Base-by-base conservation (phyloP, 495 filamentous ascomycete genomes). In the Poronia punctata region DNA sequence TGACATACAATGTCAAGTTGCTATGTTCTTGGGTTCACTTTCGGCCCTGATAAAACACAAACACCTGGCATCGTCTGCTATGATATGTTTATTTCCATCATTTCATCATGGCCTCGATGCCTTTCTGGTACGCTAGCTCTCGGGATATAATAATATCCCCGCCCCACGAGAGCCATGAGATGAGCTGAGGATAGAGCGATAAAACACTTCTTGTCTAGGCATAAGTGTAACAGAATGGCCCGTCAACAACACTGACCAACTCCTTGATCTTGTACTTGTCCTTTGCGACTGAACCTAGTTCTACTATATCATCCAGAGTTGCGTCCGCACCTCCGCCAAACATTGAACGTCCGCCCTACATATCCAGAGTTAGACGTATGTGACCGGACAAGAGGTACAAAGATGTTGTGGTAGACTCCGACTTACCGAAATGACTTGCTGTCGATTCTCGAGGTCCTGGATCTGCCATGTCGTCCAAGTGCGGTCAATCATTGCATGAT, bases 401-500 rank as follows among this genome's bases (percentile, higher is more conserved):
- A n/a, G n/a, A n/a, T n/a, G n/a, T n/a, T n/a, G n/a, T n/a, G n/a
- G n/a, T 19, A 24, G 29, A 15, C 5, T 39, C 30, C 25, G n/a
- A 18, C 38, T 41, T 19, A 41, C 38, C 16, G 53, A 30, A 34
- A 64, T 60, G 16, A 60, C 54, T 32, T 53, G 46, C 42, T 49
- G 42, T 17, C 66, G 38, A 9, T 51, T 61, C 24, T 49, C 35
- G 7, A 62, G 48, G 44, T 69, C 58, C 43, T 68, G 57, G 14
- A 35, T 45, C 52, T 86, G 80, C 82, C 83, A 86, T 32, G 80
- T 79, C 62, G 71, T 74, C 72, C 74, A 86, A 6, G 72, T 53
- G 6, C 79, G 74, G 56, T 86, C 83, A 36, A 87, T 72, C 72
- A 75, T 75, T 23, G 62, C 70, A 54, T 86, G 82, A 55, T 85